Evolutionary conservation across 441 rosid species (phyloP), one percentile per base, ranked within the genome.

Genomic region (Pelargonium fulgidum): DNA sequence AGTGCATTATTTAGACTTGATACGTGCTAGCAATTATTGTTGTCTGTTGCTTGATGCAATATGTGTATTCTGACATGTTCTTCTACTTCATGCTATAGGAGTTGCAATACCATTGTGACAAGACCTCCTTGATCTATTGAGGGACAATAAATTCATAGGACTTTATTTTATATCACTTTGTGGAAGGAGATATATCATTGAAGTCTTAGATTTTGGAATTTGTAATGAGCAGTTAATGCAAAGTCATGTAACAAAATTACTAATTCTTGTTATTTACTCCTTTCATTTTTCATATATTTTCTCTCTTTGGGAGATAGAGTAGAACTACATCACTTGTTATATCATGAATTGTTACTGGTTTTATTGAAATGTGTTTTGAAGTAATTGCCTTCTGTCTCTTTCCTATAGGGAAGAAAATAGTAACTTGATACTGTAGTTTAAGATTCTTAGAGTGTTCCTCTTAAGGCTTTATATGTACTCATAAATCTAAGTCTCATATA

Each of bases 71-170:
- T 91, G 85, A 89, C 89, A 76, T 69, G 70, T 68, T 85, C 69
- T 70, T 85, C 67, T 81, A 66, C 78, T 73, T 64, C 76, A 66
- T 88, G 85, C 65, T 62, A 81, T 92, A 87, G 96, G 92, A 79
- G 26, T 92, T 89, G 96, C 96, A 45, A 87, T 87, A 68, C 87
- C 93, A 9, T 87, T 90, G 95, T 92, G 93, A 92, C 85, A 68
- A 69, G 63, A 78, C 68, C 66, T 80, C 82, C 83, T 76, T 87
- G 85, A 80, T 77, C 83, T 73, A 61, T 71, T 54, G 50, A 68
- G 64, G 62, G 70, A 74, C 77, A 75, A 66, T 72, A 76, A 76
- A 59, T 74, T 70, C 74, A 14, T 69, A 78, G 70, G 72, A 67
- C 80, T 73, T 79, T 69, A 50, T 70, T 71, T 16, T 7, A 14